Base-by-base conservation (phyloP, 2,329 filamentous ascomycete species). In the Microcera coccophila region DNA sequence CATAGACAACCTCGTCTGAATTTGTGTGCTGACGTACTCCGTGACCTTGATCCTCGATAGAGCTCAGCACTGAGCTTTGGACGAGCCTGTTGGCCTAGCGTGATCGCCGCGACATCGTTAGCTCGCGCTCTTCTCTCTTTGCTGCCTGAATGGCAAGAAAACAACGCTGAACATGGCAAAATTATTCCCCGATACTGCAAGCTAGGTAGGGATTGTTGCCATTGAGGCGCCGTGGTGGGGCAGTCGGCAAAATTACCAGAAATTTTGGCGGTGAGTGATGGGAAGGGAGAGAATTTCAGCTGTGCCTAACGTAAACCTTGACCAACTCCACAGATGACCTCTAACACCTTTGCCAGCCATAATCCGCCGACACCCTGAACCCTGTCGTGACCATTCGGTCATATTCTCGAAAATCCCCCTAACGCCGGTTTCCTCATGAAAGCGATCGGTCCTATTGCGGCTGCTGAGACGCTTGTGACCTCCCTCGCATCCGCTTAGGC, bases 141-240 rank as follows among this genome's bases (percentile, higher is more conserved):
- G 90, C 49, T 90, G 81, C 68, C 96, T 97, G 39, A 84, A 90
- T 4, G 88, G 87, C 36, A 87, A 89, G n/a, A 89, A 89, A 5
- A 84, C 65, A 36, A 90, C 69, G 4, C 89, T 95, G 55, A 89
- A 81, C 89, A 95, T 95, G 35, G 38, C 50, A 19, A 26, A 36
- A 28, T n/a, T n/a, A n/a, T n/a, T 53, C 15, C 15, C 32, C 36
- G 42, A 44, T n/a, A n/a, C n/a, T n/a, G n/a, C n/a, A n/a, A n/a
- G n/a, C n/a, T n/a, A n/a, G n/a, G n/a, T n/a, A n/a, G n/a, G n/a
- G n/a, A n/a, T n/a, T n/a, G n/a, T n/a, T n/a, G n/a, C n/a, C n/a
- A 42, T 42, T 42, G 39, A 21, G 21, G 44, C 36, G 44, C 46
- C 32, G 55, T 54, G 53, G 59, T 55, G 59, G 59, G 58, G 58